These are phyloP conservation scores for Corrigiola litoralis DNA, from an alignment of 179 eudicot genomes.

Conservation along the genomic window DNA sequence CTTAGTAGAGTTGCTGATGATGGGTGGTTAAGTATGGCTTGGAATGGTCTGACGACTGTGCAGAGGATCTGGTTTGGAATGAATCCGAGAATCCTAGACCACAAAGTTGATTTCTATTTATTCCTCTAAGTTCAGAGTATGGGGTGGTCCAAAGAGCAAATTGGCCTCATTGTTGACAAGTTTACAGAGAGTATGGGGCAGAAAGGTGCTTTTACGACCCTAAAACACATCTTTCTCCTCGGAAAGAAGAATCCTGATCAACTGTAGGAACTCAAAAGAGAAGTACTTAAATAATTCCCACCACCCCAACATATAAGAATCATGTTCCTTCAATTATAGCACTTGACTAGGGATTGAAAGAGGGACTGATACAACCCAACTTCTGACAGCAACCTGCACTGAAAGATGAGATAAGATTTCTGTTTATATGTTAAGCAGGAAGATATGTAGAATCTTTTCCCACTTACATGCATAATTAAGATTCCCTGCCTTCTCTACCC, in stretches of 20 bases:
- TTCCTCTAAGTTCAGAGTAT: neutral
- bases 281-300: neutral
- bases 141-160: slow-evolving; percentile 27
- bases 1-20: slow-evolving; percentile 11
- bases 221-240: slow-evolving; percentile 21
- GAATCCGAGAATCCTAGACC: neutral
- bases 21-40: slow-evolving; percentile 11
- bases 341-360: slow-evolving; percentile 10
- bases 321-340: slow-evolving; percentile 21
- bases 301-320: slow-evolving; percentile 21
- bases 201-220: slow-evolving; percentile 16
- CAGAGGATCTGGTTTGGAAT: slow-evolving; percentile 6
- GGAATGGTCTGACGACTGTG: neutral
- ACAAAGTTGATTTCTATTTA: neutral
- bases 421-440: neutral
- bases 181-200: slow-evolving; percentile 30
- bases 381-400: slow-evolving; percentile 28
- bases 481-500: neutral
- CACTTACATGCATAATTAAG: slow-evolving; percentile 6
- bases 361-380: slow-evolving; percentile 12
- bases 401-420: slow-evolving; percentile 23
- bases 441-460: neutral
- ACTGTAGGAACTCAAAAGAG: neutral
- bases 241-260: slow-evolving; percentile 25
- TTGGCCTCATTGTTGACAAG: slow-evolving; percentile 13